Conservation (phyloP, 805 yeast species). For the Saccharomyces cerevisiae region DNA sequence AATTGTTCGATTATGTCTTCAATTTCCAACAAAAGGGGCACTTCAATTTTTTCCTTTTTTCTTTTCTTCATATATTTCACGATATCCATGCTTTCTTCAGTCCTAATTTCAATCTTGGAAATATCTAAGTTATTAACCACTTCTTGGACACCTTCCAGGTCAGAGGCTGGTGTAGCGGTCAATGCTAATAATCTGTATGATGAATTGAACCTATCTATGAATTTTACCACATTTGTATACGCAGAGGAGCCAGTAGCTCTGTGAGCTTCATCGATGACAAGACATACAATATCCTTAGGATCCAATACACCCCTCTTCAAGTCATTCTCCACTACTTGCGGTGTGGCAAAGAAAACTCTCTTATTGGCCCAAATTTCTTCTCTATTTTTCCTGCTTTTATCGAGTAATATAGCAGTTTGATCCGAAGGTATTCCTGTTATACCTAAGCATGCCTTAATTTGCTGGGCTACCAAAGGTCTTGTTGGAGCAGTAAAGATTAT, state of each 20-base stretch:
- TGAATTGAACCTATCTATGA: slow-evolving; percentile 50
- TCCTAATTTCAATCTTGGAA: slow-evolving; percentile 73
- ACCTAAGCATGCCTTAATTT: slow-evolving; percentile 83
- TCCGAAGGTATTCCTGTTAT: slow-evolving; percentile 74
- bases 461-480: slow-evolving; percentile 91
- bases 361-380: slow-evolving; percentile 69
- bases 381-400: slow-evolving; percentile 49
- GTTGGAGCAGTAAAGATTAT: slow-evolving; percentile 96
- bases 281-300: slow-evolving; percentile 63
- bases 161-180: slow-evolving; percentile 94
- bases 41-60: slow-evolving; percentile 49
- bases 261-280: slow-evolving; percentile 94
- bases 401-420: slow-evolving; percentile 73
- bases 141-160: slow-evolving; percentile 79
- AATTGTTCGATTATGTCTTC: slow-evolving; percentile 45
- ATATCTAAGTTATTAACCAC: slow-evolving; percentile 67
- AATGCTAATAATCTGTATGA: slow-evolving; percentile 73
- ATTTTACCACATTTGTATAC: slow-evolving; percentile 72
- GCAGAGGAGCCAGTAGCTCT: slow-evolving; percentile 87
- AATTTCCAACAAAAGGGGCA: slow-evolving; percentile 48
- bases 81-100: slow-evolving; percentile 78
- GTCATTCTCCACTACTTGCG: slow-evolving; percentile 93
- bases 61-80: slow-evolving; percentile 68
- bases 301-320: slow-evolving; percentile 62
- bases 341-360: slow-evolving; percentile 86